Evolutionary conservation across 495 filamentous ascomycete species (phyloP).

Genomic region (Friedmanniomyces endolithicus): DNA sequence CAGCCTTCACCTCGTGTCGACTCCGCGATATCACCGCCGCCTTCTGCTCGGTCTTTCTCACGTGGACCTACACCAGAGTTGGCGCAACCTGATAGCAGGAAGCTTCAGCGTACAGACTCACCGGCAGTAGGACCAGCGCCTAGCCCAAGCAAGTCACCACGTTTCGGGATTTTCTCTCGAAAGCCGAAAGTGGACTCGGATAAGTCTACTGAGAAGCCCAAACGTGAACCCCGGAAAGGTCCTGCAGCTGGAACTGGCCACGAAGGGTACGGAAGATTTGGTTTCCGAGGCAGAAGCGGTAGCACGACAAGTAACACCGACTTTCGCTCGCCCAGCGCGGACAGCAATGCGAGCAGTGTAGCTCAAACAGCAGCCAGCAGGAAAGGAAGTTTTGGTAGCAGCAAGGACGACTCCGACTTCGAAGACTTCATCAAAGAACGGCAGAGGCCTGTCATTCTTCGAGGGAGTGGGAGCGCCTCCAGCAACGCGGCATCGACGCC

Average conservation of each 20-base stretch:
- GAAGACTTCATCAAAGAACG: slow-evolving; percentile 64
- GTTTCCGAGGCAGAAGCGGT: slow-evolving; percentile 46
- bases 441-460: slow-evolving; percentile 77
- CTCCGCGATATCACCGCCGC: slow-evolving; percentile 18
- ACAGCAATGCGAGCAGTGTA: slow-evolving; percentile 37
- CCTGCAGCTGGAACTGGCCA: slow-evolving; percentile 88
- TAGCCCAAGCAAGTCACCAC: slow-evolving; percentile 33
- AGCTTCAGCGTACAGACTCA: slow-evolving; percentile 4
- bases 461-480: slow-evolving; percentile 40
- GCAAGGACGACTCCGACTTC: slow-evolving; percentile 41
- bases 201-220: slow-evolving; percentile 38
- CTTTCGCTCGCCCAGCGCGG: slow-evolving; percentile 45
- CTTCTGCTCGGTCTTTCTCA: slow-evolving; percentile 16
- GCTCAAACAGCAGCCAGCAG: slow-evolving; percentile 30
- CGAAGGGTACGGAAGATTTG: slow-evolving; percentile 83
- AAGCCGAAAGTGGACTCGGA: slow-evolving; percentile 55
- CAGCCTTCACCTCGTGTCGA: slow-evolving; percentile 29
- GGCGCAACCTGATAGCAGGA: not conserved
- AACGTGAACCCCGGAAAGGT: slow-evolving; percentile 57
- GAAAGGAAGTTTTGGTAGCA: slow-evolving; percentile 43
- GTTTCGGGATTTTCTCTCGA: slow-evolving; percentile 68
- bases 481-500: slow-evolving; percentile 17
- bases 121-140: slow-evolving; percentile 6
- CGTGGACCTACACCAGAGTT: slow-evolving; percentile 21
- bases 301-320: slow-evolving; percentile 38